Conservation (phyloP, 164 flowering plant species). For the Piper betle region DNA sequence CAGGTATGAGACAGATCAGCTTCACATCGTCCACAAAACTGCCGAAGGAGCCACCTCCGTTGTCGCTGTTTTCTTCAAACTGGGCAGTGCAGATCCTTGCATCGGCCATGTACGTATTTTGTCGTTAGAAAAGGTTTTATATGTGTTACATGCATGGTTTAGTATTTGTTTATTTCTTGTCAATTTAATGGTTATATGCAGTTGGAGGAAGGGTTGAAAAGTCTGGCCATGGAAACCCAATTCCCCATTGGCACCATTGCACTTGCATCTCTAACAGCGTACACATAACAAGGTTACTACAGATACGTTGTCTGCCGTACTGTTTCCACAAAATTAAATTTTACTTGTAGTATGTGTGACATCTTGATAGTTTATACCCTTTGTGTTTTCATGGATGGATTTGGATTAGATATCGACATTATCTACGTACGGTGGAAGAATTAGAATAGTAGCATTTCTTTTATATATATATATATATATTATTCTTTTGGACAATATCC, state of each 20-base stretch:
- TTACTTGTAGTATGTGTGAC: too few relatives aligned
- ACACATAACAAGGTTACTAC: constrained; percentile 28
- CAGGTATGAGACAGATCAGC: constrained; percentile 48
- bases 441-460: too few relatives aligned
- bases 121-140: too few relatives aligned
- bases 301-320: constrained; percentile 49
- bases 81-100: constrained; percentile 32
- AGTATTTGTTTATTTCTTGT: not conserved
- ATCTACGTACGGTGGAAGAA: too few relatives aligned
- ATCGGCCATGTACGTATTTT: constrained; percentile 38
- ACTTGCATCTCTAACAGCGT: constrained; percentile 13
- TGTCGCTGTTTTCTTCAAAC: constrained; percentile 31
- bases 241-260: constrained; percentile 19
- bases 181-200: constrained; percentile 2
- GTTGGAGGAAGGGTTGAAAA: constrained; percentile 14
- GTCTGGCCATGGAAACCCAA: constrained; percentile 15
- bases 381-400: too few relatives aligned
- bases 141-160: too few relatives aligned
- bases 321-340: too few relatives aligned
- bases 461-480: too few relatives aligned
- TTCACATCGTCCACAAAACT: constrained; percentile 46
- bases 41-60: constrained; percentile 29
- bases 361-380: too few relatives aligned
- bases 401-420: too few relatives aligned
- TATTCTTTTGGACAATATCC: too few relatives aligned